Evolutionary conservation across 306 rosid genomes (phyloP).

Genomic region (Trichosanthes cucumerina): DNA sequence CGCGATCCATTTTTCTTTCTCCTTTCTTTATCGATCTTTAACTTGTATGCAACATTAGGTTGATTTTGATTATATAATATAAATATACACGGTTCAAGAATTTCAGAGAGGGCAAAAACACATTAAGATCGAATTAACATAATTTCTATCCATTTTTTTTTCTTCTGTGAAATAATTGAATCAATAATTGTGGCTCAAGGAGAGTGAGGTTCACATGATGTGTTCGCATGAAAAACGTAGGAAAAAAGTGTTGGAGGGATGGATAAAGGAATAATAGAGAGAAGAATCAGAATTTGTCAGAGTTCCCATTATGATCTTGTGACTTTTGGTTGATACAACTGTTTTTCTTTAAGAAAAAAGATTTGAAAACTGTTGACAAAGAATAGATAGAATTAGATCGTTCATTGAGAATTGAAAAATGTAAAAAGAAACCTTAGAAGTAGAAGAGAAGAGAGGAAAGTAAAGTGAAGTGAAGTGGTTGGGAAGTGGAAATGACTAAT

Average conservation of each 20-base stretch:
- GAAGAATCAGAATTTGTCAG: neutral
- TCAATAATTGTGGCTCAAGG: neutral
- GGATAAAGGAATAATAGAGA: neutral
- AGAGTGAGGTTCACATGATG: neutral
- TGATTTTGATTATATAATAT: constrained; percentile 5
- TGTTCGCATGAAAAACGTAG: neutral
- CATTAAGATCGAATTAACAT: neutral
- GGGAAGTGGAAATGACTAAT: neutral
- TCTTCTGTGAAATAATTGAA: neutral
- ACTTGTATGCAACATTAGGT: neutral
- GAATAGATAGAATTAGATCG: neutral
- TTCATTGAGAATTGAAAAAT: too few species aligned
- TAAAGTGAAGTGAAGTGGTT: neutral
- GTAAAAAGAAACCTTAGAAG: too few species aligned
- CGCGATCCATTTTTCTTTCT: neutral
- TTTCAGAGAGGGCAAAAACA: neutral
- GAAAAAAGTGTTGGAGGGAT: neutral
- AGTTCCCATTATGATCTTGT: neutral
- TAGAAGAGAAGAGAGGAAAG: neutral
- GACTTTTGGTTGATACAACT: neutral
- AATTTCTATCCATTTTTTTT: neutral
- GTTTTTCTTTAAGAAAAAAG: neutral
- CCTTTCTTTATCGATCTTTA: neutral
- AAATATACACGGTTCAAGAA: neutral
- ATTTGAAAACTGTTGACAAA: neutral